Evolutionary conservation across 306 rosid genomes (phyloP), one percentile per base, ranked within the genome.

Genomic region (Vachellia collinsii): DNA sequence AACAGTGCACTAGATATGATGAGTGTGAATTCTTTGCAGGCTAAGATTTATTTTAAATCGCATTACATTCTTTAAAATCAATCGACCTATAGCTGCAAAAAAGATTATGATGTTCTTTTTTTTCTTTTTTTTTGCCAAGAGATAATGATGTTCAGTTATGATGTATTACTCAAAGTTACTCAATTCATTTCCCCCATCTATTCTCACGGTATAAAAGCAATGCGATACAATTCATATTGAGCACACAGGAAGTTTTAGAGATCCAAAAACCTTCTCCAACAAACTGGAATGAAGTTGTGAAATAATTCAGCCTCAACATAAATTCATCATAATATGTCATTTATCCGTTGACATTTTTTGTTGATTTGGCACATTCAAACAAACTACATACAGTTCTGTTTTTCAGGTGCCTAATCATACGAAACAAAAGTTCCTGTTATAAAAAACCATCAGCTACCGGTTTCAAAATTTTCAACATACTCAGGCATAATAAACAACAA

Each of bases 401-500:
- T 34, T 12, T 22, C 20, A 51, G 54, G 22, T 58, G 13, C n/a
- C 25, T 23, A 56, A 53, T 38, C 23, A 20, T 22, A 58, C 78
- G 16, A 17, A 58, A 74, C 78, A n/a, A 12, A 7, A 34, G 41
- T 20, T 58, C 77, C 38, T 41, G 19, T 20, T 20, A 11, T 43
- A 22, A 65, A 48, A 38, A 20, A 73, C 50, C 70, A 67, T 39
- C 37, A 16, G 14, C 3, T 13, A 23, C 47, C 17, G 56, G 48
- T 72, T 77, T 37, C 44, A 6, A 46, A 23, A 46, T 23, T 71
- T 71, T 46, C 83, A 36, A 54, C 29, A 29, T 62, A 48, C 3
- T 39, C 34, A 23, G 11, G 58, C 58, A 75, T 53, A 64, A 78
- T 70, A 75, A 79, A 17, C 58, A 79, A 12, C 41, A 74, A 46